These are phyloP conservation scores for Acer campestre DNA, from an alignment of 345 rosid species.

Conservation along the genomic window DNA sequence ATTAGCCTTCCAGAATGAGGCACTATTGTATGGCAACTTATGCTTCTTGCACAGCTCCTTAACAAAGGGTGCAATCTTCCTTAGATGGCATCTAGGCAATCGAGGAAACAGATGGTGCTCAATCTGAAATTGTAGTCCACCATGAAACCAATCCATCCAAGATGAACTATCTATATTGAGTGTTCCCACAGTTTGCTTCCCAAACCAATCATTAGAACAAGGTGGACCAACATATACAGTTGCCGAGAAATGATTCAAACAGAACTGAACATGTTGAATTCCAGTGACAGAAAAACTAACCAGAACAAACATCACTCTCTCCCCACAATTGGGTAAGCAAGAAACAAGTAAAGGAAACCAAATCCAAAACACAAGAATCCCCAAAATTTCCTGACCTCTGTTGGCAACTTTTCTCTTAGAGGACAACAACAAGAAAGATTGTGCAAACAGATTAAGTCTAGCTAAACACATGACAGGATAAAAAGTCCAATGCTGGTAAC, in stretches of 20 bases:
- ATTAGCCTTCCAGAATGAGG: constrained; percentile 55
- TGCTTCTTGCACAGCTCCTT: constrained; percentile 63
- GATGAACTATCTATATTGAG: constrained; percentile 50
- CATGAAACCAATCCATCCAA: constrained; percentile 88
- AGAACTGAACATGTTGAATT: constrained; percentile 63
- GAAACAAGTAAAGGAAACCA: constrained; percentile 63
- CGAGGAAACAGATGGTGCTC: constrained; percentile 77
- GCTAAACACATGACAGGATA: constrained; percentile 67
- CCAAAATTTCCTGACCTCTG: constrained; percentile 46
- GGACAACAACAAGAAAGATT: constrained; percentile 39
- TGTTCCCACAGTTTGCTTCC: constrained; percentile 51
- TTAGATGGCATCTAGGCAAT: constrained; percentile 52
- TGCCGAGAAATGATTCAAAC: constrained; percentile 59
- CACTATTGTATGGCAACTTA: constrained; percentile 41
- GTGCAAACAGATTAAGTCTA: constrained; percentile 54
- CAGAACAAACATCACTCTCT: constrained; percentile 50
- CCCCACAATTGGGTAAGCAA: constrained; percentile 54
- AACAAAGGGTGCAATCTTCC: constrained; percentile 50
- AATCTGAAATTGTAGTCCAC: constrained; percentile 75
- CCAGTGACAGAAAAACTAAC: constrained; percentile 47
- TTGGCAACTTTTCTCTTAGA: constrained; percentile 40
- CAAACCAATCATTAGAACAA: constrained; percentile 49
- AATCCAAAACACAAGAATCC: constrained; percentile 48
- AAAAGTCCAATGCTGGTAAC: constrained; percentile 62
- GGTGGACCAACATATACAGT: constrained; percentile 57